Evolutionary conservation across 1,284 basidiomycete species (phyloP).

Genomic region (Testicularia cyperi): DNA sequence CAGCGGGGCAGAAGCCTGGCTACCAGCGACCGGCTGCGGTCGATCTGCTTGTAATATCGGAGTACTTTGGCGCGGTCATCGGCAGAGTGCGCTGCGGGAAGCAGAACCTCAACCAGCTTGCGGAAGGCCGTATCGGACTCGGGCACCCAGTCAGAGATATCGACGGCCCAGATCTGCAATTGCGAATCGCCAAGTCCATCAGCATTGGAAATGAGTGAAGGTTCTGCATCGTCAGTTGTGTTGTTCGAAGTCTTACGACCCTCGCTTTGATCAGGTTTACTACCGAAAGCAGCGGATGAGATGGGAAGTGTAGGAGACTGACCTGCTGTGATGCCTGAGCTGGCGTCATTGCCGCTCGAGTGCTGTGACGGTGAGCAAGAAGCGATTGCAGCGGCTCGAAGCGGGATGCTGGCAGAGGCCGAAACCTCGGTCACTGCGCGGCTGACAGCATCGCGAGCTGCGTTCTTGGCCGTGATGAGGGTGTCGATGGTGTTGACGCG

Average conservation of each 20-base stretch:
- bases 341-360: background rate
- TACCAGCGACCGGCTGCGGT: constrained; percentile 38
- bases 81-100: constrained; percentile 10
- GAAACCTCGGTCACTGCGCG: too few relatives aligned
- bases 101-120: constrained; percentile 1
- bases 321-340: constrained; percentile 3
- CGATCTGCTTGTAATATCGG: constrained; percentile 30
- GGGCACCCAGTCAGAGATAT: constrained; percentile 26
- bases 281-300: background rate
- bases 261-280: background rate
- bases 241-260: constrained; percentile 2
- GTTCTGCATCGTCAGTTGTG: constrained; percentile 9
- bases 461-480: constrained; percentile 32
- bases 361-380: background rate
- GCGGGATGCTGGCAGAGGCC: too few relatives aligned
- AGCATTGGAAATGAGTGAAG: background rate
- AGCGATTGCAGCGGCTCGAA: too few relatives aligned
- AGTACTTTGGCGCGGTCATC: constrained; percentile 23
- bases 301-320: constrained; percentile 24
- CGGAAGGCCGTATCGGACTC: constrained; percentile 5
- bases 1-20: constrained; percentile 35
- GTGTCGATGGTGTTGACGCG: constrained; percentile 50
- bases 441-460: background rate
- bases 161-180: constrained; percentile 41
- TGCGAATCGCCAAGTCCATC: too few relatives aligned